These are phyloP conservation scores for Pestalotiopsis sp. DNA, from an alignment of 2,329 filamentous ascomycete genomes.

Conservation along the genomic window DNA sequence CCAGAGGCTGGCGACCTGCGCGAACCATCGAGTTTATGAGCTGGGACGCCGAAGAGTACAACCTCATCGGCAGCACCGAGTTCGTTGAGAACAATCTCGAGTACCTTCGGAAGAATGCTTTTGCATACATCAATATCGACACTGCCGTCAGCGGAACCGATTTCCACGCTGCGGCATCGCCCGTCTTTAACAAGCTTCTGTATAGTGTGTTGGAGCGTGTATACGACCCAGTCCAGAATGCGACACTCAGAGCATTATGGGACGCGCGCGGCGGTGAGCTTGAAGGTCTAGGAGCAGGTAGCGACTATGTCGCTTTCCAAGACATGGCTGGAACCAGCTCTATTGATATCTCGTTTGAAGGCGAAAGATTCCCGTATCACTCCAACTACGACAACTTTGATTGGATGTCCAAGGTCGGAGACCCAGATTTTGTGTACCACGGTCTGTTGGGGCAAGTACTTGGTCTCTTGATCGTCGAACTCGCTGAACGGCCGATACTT, in stretches of 20 bases:
- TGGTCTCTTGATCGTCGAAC: slow-evolving; percentile 80
- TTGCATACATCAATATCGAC: slow-evolving; percentile 92
- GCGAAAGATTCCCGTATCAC: slow-evolving; percentile 69
- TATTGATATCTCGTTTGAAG: slow-evolving; percentile 79
- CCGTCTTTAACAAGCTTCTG: slow-evolving; percentile 74
- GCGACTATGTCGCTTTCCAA: slow-evolving; percentile 90
- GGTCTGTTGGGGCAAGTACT: slow-evolving; percentile 77
- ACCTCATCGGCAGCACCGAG: slow-evolving; percentile 91
- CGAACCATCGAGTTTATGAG: slow-evolving; percentile 97
- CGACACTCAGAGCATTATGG: slow-evolving; percentile 77
- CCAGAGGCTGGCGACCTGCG: slow-evolving; percentile 83
- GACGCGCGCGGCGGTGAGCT: slow-evolving; percentile 63
- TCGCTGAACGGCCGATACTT: slow-evolving; percentile 78
- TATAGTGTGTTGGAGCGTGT: slow-evolving; percentile 75
- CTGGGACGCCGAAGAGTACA: slow-evolving; percentile 95
- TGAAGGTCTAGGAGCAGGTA: slow-evolving; percentile 70
- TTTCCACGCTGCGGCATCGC: slow-evolving; percentile 80
- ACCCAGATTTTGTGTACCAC: slow-evolving; percentile 85
- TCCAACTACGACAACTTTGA: slow-evolving; percentile 90
- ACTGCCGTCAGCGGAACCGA: slow-evolving; percentile 74
- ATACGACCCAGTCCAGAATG: slow-evolving; percentile 70
- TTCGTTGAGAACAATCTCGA: slow-evolving; percentile 87
- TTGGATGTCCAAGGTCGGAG: slow-evolving; percentile 79
- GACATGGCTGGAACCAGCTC: slow-evolving; percentile 87
- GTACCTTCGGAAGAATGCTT: slow-evolving; percentile 69